Conservation (phyloP, 1,284 basidiomycete genomes). For the Sutorius eximius region DNA sequence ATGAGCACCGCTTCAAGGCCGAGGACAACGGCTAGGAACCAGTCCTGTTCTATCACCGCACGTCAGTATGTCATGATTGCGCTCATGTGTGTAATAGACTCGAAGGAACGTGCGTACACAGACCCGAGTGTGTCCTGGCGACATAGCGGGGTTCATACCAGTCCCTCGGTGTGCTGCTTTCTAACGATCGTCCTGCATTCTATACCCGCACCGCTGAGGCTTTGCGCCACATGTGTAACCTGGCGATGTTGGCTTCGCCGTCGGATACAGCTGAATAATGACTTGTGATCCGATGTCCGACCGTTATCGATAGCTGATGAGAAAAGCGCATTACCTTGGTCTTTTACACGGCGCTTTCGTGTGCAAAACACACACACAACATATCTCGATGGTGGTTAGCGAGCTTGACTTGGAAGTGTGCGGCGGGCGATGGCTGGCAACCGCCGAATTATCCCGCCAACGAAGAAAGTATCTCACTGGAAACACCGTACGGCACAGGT, state of each 20-base stretch:
- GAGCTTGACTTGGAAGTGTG: background rate
- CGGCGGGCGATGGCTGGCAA: constrained; percentile 11
- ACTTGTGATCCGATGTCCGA: background rate
- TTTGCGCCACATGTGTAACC: background rate
- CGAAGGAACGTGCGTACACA: background rate
- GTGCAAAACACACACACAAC: too few species aligned
- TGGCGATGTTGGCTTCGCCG: too few species aligned
- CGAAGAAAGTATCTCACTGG: background rate
- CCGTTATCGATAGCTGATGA: background rate
- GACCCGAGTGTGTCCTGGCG: too few species aligned
- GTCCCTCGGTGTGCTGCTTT: background rate
- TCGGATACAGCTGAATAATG: background rate
- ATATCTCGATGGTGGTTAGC: too few species aligned
- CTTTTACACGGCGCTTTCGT: too few species aligned
- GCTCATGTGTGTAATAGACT: background rate
- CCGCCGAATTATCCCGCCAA: constrained; percentile 10
- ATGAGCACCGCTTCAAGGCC: background rate
- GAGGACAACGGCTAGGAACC: background rate
- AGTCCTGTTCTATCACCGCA: background rate
- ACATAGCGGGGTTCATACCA: background rate
- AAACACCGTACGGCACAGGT: constrained; percentile 9
- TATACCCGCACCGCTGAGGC: background rate
- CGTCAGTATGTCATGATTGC: background rate
- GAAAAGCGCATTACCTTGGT: too few species aligned
- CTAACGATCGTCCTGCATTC: background rate